Evolutionary conservation across 2,329 filamentous ascomycete genomes (phyloP).

Genomic region (Trichoderma lentiforme): DNA sequence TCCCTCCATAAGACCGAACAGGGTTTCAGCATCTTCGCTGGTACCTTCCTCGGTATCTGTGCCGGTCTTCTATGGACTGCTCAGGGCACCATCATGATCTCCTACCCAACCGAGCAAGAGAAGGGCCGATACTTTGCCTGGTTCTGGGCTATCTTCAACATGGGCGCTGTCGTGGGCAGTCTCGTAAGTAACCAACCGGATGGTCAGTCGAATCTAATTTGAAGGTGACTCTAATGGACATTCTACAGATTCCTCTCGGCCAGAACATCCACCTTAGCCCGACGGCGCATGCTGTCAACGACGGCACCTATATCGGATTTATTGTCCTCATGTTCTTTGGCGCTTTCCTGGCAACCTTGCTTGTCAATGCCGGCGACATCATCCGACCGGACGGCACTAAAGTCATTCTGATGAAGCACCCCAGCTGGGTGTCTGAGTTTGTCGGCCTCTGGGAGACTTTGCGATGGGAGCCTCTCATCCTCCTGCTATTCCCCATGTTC

Average conservation of each 20-base stretch:
- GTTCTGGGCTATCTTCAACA: conserved; percentile 95
- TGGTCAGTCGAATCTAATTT: background rate
- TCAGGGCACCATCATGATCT: conserved; percentile 85
- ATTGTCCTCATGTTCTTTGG: conserved; percentile 75
- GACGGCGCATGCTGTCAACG: conserved; percentile 49
- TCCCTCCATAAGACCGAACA: conserved; percentile 65
- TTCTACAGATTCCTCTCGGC: conserved; percentile 57
- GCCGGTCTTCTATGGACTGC: conserved; percentile 79
- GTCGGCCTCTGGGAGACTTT: conserved; percentile 74
- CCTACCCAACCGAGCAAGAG: conserved; percentile 73
- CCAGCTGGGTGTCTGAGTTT: conserved; percentile 78
- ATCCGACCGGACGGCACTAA: conserved; percentile 73
- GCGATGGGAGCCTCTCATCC: conserved; percentile 64
- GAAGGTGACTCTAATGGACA: background rate
- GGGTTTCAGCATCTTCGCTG: conserved; percentile 73
- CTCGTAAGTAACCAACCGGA: conserved; percentile 35
- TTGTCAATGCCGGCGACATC: conserved; percentile 70
- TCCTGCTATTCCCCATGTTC: conserved; percentile 57
- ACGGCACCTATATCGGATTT: conserved; percentile 86
- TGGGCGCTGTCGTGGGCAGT: conserved; percentile 83
- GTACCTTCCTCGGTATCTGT: conserved; percentile 71
- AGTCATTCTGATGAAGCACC: conserved; percentile 87
- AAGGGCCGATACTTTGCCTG: conserved; percentile 87
- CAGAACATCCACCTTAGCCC: conserved; percentile 61
- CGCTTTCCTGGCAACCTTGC: conserved; percentile 63